phyloP scores from a whole-genome alignment of 345 rosid species.

The Citrus maxima region DNA sequence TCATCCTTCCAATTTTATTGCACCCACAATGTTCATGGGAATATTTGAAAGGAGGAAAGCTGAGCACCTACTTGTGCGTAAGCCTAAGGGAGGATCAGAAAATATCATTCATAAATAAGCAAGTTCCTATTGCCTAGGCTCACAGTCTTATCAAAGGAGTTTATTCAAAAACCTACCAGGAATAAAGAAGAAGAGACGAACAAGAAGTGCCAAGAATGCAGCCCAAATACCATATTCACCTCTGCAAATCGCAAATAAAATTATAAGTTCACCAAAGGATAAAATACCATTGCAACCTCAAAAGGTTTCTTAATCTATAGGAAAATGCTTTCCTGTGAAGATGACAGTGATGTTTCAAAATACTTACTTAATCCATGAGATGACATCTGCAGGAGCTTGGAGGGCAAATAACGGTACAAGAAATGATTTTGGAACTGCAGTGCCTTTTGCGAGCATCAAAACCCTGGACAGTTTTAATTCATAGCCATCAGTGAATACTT shows the following conservation, averaged over 20 bases:
- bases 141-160: not conserved
- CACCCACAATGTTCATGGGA: not conserved
- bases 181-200: slow-evolving; percentile 74
- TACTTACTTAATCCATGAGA: slow-evolving; percentile 85
- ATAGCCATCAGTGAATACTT: slow-evolving; percentile 5
- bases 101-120: not conserved
- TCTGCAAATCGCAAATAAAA: slow-evolving; percentile 57
- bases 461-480: slow-evolving; percentile 33
- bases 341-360: not conserved
- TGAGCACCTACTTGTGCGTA: not conserved
- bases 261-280: slow-evolving; percentile 9
- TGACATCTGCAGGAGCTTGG: slow-evolving; percentile 59
- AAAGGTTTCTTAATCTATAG: not conserved
- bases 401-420: slow-evolving; percentile 78
- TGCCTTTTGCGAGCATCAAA: slow-evolving; percentile 72
- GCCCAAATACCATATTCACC: slow-evolving; percentile 92
- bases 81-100: not conserved
- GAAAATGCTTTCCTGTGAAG: not conserved
- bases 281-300: not conserved
- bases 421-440: slow-evolving; percentile 65
- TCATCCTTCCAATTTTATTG: not conserved
- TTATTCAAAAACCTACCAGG: slow-evolving; percentile 55
- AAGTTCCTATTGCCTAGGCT: not conserved
- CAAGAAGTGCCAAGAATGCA: slow-evolving; percentile 73
- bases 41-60: not conserved